Percentiles rank a stretch among this genome's conserved stretches.
Evolutionary conservation across 1,284 basidiomycete species (phyloP).

Genomic region (Austropuccinia psidii): DNA sequence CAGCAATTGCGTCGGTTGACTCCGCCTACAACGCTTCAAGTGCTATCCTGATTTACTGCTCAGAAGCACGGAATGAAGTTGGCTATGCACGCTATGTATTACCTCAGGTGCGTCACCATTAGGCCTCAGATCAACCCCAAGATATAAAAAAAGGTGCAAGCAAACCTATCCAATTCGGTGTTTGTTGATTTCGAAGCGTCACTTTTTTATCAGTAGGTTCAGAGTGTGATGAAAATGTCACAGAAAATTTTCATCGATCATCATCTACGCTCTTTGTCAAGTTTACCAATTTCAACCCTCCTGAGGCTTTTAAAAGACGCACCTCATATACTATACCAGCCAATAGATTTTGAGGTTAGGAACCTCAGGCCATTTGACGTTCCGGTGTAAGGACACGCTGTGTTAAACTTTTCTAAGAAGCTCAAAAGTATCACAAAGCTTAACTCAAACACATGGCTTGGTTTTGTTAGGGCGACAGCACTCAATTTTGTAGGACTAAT

Average conservation of each 20-base stretch:
- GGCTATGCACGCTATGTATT: conserved; percentile 8
- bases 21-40: conserved; percentile 5
- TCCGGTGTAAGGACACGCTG: not conserved
- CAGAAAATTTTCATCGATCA: not conserved
- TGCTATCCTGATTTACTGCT: conserved; percentile 14
- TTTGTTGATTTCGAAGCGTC: not conserved
- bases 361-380: conserved; percentile 30
- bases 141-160: too few relatives aligned
- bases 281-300: not conserved
- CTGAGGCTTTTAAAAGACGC: conserved; percentile 13
- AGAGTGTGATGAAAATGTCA: not conserved
- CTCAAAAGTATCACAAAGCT: not conserved
- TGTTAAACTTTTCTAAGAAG: not conserved
- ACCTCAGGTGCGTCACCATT: conserved; percentile 22
- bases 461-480: not conserved
- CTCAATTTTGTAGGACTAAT: conserved; percentile 19
- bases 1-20: conserved; percentile 1
- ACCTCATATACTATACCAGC: conserved; percentile 23
- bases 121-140: too few relatives aligned
- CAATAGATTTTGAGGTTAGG: conserved; percentile 14
- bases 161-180: too few relatives aligned
- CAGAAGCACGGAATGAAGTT: conserved; percentile 16
- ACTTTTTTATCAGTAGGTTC: not conserved
- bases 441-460: not conserved
- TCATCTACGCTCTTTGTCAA: not conserved